These are phyloP conservation scores for Oenanthe javanica DNA, from an alignment of 140 eudicot species.

Conservation along the genomic window DNA sequence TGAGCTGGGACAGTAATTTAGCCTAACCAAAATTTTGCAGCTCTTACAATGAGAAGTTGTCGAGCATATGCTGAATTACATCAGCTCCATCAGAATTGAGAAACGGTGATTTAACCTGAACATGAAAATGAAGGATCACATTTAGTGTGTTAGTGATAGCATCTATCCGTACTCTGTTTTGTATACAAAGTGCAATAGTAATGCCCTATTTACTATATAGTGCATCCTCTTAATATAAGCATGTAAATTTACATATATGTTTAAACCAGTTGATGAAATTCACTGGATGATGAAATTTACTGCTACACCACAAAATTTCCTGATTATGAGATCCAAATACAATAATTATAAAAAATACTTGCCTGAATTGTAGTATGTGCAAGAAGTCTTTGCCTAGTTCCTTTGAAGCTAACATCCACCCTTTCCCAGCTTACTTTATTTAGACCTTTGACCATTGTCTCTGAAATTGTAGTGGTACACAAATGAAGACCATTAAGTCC, in stretches of 20 bases:
- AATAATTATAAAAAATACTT: slow-evolving; percentile 18
- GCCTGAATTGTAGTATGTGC: slow-evolving; percentile 96
- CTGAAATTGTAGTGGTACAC: slow-evolving; percentile 26
- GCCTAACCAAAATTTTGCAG: neutral
- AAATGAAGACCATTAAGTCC: neutral
- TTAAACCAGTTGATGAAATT: neutral
- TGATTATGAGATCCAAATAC: neutral
- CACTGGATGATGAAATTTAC: neutral
- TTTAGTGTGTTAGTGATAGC: neutral
- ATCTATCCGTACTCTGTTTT: neutral
- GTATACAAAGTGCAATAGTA: neutral
- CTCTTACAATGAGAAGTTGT: slow-evolving; percentile 53
- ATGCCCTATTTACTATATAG: neutral
- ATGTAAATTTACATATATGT: neutral
- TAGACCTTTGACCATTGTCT: slow-evolving; percentile 65
- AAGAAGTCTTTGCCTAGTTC: slow-evolving; percentile 70
- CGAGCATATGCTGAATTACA: slow-evolving; percentile 71
- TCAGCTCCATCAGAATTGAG: slow-evolving; percentile 73
- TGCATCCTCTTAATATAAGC: neutral
- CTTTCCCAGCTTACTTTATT: slow-evolving; percentile 84
- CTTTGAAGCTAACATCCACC: slow-evolving; percentile 76
- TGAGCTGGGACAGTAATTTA: neutral
- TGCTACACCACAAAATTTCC: neutral
- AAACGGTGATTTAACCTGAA: slow-evolving; percentile 58
- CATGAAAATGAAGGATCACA: slow-evolving; percentile 10